Percentiles rank a stretch among this genome's conserved stretches.
phyloP scores from a whole-genome alignment of 2,329 filamentous ascomycete genomes.

The Trichoderma breve region DNA sequence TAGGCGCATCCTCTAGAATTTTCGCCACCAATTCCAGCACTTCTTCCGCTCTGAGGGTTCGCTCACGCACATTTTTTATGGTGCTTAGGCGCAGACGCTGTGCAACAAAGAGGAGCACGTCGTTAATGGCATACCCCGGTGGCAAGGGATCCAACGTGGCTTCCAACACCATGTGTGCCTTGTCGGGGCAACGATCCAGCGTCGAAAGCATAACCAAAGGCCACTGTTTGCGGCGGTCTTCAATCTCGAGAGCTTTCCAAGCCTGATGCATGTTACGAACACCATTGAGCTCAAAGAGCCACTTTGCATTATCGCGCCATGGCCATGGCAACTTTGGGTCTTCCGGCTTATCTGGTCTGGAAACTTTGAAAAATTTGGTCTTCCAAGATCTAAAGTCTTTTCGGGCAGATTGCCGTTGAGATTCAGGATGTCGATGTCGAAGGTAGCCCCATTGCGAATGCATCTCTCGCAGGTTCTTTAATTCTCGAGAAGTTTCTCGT shows the following conservation, averaged over 20 bases:
- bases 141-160: conserved; percentile 39
- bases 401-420: conserved; percentile 26
- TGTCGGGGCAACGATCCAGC: conserved; percentile 34
- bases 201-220: conserved; percentile 37
- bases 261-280: conserved; percentile 33
- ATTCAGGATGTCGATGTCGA: conserved; percentile 28
- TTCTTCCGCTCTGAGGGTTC: conserved; percentile 30
- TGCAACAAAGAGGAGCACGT: conserved; percentile 36
- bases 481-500: not conserved
- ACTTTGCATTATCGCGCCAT: conserved; percentile 30
- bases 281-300: conserved; percentile 33
- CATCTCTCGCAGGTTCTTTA: conserved; percentile 15
- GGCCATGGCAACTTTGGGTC: conserved; percentile 24
- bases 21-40: conserved; percentile 31
- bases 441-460: conserved; percentile 35
- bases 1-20: conserved; percentile 31
- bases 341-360: not conserved
- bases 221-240: conserved; percentile 32
- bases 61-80: conserved; percentile 25
- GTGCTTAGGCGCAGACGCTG: conserved; percentile 24
- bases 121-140: conserved; percentile 39
- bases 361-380: conserved; percentile 27
- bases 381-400: conserved; percentile 34
- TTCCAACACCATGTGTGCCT: conserved; percentile 34
- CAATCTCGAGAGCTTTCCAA: conserved; percentile 33